Evolutionary conservation across 345 rosid genomes (phyloP).

Genomic region (Aegle marmelos): DNA sequence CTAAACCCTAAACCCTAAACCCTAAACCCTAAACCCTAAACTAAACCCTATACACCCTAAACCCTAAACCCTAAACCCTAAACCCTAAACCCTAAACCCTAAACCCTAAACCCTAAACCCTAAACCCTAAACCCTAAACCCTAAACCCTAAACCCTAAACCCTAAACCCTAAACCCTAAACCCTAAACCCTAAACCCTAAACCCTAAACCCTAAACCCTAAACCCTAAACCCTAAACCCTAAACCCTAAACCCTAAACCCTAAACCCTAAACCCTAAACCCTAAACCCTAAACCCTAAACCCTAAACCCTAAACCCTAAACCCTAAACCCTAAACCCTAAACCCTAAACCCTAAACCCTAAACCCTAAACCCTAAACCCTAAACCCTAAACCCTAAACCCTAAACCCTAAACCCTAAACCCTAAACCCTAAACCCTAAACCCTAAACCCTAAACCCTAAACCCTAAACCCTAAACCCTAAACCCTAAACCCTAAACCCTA

Average conservation of each 20-base stretch:
- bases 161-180: slow-evolving; percentile 8
- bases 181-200: slow-evolving; percentile 11
- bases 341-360: slow-evolving; percentile 1
- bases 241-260: slow-evolving; percentile 10
- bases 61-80: slow-evolving; percentile 14
- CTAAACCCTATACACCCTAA: slow-evolving; percentile 14
- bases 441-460: slow-evolving; percentile 2
- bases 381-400: background rate
- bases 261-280: slow-evolving; percentile 6
- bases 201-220: slow-evolving; percentile 3
- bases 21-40: slow-evolving; percentile 23
- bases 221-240: slow-evolving; percentile 2
- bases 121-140: slow-evolving; percentile 14
- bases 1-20: slow-evolving; percentile 18
- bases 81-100: slow-evolving; percentile 17
- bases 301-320: slow-evolving; percentile 7
- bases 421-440: slow-evolving; percentile 1
- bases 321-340: slow-evolving; percentile 11
- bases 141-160: slow-evolving; percentile 19
- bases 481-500: background rate
- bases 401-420: background rate
- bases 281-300: slow-evolving; percentile 2
- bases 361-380: slow-evolving; percentile 3
- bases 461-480: background rate
- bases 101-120: slow-evolving; percentile 19